Base-by-base conservation (phyloP, 306 rosid genomes). In the Glycine soja region DNA sequence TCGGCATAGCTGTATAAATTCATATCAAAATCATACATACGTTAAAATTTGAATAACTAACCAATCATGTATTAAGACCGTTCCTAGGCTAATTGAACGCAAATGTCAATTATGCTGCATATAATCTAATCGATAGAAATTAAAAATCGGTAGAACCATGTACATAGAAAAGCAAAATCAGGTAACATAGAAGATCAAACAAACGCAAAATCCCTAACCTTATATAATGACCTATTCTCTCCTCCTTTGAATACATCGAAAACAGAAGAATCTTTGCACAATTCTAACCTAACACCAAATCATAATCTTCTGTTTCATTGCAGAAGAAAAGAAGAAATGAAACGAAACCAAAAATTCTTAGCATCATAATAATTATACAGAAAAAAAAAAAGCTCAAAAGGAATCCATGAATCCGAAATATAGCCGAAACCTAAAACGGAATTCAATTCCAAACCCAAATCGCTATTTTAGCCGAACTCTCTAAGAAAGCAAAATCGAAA, bases 1-100 rank as follows among this genome's bases (percentile, higher is more conserved):
- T 90, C 78, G 96, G 97, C 99, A 95, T 95, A 83, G 42, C 86
- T 90, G 97, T 85, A 87, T 78, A 73, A 77, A 64, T 65, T 53
- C 46, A 83, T 42, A 78, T 40, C 54, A 89, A 82, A 84, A 77
- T 45, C 6, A 47, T 3, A 73, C 15, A 59, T 74, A 71, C 13
- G 69, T 87, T 6, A 80, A 72, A 59, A 68, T 43, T 24, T 8
- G 50, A 70, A 70, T 24, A 43, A 36, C 40, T 24, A 43, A 36
- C 3, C 3, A 36, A 82, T 5, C 13, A 58, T 30, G 71, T 64
- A 67, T 30, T 45, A 64, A 67, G 1, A 40, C 79, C 54, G 45
- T 40, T 3, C 2, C 10, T 52, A 59, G 34, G 58, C 30, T 52
- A 78, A 78, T 46, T 38, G 3, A 70, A 65, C 10, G 42, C 40